Base-by-base conservation (phyloP, 164 flowering plant species). In the Houttuynia cordata region DNA sequence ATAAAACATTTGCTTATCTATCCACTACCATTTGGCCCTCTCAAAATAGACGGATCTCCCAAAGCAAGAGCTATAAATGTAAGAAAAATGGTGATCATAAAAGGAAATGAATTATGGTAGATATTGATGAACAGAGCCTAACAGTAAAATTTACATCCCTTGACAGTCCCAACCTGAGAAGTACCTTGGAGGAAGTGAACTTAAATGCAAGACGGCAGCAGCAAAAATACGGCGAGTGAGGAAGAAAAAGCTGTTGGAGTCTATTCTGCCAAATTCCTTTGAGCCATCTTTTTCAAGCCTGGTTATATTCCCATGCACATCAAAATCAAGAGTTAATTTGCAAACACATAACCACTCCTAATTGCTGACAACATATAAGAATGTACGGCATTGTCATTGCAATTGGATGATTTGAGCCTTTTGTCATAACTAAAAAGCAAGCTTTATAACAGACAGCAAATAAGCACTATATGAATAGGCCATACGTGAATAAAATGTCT, bases 121-220 rank as follows among this genome's bases (percentile, higher is more conserved):
- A 17, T 24, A 40, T 37, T 14, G 18, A 17, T 42, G 17, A 67
- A 45, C 12, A 24, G 64, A 57, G 63, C 51, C 42, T 60, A 74
- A 45, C 17, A 45, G 3, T 14, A 45, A 12, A 45, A 7, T 17
- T 45, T 17, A 45, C 13, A 10, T 8, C 17, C 49, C 17, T 45
- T 45, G 17, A 70, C 52, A 51, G 78, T 70, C 73, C 90, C 66
- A 81, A 91, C 95, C 95, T 86, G 91, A 70, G 58, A 76, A 83
- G 78, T 87, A 85, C 91, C 95, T 87, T 75, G 95, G 75, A 74
- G 88, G 83, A 70, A 73, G 59, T 72, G 49, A 79, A 60, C 72
- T 69, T 1, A 78, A 71, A 62, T 58, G 73, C 67, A 75, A 37
- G 56, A 75, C 52, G 54, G 76, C 64, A 71, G 78, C 74, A 1